Evolutionary conservation across 805 yeast genomes (phyloP), one percentile per base, ranked within the genome.

Genomic region (Sungouiozyma intestinalis): DNA sequence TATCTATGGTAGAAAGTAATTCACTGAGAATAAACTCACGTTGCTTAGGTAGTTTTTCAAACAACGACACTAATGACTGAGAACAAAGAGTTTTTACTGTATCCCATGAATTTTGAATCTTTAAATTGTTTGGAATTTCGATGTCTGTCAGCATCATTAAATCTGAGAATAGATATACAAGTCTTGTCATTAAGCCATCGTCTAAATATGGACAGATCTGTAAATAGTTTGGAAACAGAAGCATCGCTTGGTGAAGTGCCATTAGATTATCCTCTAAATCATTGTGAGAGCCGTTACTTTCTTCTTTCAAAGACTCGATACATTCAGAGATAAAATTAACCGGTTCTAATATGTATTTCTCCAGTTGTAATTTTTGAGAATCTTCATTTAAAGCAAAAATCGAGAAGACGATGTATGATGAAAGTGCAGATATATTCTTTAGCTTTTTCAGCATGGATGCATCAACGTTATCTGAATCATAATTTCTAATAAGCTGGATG

Each of bases 21-120:
- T 85, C 92, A 41, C 72, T 72, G 6, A 84, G 50, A 4, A 85
- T 68, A 52, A 79, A 81, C 1, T 61, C 59, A 42, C 83, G 62
- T 51, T 85, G 94, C 34, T 69, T 72, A 1, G 64, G 59, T 39
- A 67, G 54, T 16, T 52, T 55, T 31, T 54, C 51, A 52, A 74
- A 77, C 9, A 77, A 62, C 5, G 63, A 41, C 14, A 56, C 52
- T 15, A 64, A 36, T 32, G 71, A 47, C 9, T 60, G 52, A 6
- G 53, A 43, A 36, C 57, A 45, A 1, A 39, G 36, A 1, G 35
- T 20, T 39, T 52, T 58, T 2, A 60, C 43, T 15, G 46, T 48
- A 13, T 53, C 54, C 48, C 54, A 51, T 16, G 47, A 38, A 19
- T 43, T 43, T 36, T 56, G 52, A 3, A 40, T n/a, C 2, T 44